Evolutionary conservation across 1,139 yeast species (phyloP).

Genomic region (Saccharomyces hybrid): DNA sequence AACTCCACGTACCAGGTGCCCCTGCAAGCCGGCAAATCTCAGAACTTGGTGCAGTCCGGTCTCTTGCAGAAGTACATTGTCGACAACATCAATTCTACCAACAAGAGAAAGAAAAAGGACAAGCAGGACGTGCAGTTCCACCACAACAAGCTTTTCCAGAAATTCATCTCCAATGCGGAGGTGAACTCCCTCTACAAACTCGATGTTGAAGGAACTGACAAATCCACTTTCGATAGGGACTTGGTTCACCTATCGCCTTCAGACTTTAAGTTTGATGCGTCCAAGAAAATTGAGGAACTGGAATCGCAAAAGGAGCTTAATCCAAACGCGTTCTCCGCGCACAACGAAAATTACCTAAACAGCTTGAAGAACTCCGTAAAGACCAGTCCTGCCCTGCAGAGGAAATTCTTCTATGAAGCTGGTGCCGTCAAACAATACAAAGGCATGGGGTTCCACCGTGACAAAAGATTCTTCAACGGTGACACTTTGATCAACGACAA

Average conservation of each 20-base stretch:
- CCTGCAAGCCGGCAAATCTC: slow-evolving; percentile 5
- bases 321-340: slow-evolving; percentile 7
- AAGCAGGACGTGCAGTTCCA: slow-evolving; percentile 8
- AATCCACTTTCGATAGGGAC: slow-evolving; percentile 10
- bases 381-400: slow-evolving; percentile 24
- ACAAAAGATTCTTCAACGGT: slow-evolving; percentile 59
- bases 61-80: slow-evolving; percentile 6
- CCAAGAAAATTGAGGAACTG: slow-evolving; percentile 21
- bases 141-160: slow-evolving; percentile 7
- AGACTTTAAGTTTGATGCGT: slow-evolving; percentile 26
- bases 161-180: slow-evolving; percentile 11
- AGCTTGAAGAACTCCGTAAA: slow-evolving; percentile 20
- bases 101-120: not conserved
- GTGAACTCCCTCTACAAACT: slow-evolving; percentile 8
- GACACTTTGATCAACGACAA: slow-evolving; percentile 8
- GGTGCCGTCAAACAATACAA: not conserved
- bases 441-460: slow-evolving; percentile 54
- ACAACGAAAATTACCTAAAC: slow-evolving; percentile 23
- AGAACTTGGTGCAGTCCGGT: slow-evolving; percentile 13
- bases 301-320: slow-evolving; percentile 8
- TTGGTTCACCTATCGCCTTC: slow-evolving; percentile 15
- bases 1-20: slow-evolving; percentile 11
- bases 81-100: not conserved
- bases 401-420: slow-evolving; percentile 45
- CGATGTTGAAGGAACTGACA: slow-evolving; percentile 7